phyloP scores from a whole-genome alignment of 352 stramenopile species.

The Paralagenidium karlingii region DNA sequence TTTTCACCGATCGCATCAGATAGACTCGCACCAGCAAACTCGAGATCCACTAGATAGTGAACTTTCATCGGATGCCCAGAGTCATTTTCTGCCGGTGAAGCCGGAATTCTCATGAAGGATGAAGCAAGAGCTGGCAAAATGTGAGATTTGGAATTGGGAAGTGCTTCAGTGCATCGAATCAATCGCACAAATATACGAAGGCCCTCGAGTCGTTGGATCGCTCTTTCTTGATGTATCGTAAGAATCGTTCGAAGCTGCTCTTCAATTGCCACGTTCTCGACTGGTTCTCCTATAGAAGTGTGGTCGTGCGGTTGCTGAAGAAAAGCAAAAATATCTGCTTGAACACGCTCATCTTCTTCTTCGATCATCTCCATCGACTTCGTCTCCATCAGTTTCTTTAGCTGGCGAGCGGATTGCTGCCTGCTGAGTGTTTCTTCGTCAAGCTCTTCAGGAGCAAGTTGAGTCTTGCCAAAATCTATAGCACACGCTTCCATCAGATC shows the following conservation, averaged over 20 bases:
- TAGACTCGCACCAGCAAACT: conserved; percentile 40
- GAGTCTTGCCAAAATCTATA: conserved; percentile 22
- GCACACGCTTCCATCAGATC: neutral
- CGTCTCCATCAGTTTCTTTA: conserved; percentile 54
- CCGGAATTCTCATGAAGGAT: conserved; percentile 41
- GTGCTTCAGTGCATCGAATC: conserved; percentile 31
- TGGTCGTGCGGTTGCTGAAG: conserved; percentile 27
- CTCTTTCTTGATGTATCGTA: conserved; percentile 28
- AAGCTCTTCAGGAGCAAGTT: conserved; percentile 1
- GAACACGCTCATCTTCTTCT: conserved; percentile 75
- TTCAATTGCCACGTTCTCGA: conserved; percentile 8
- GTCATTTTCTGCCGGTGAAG: no score
- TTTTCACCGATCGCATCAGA: conserved; percentile 29
- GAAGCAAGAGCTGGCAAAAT: conserved; percentile 63
- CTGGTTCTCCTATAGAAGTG: neutral
- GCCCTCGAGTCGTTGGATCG: conserved; percentile 32
- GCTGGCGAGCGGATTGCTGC: conserved; percentile 33
- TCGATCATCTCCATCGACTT: conserved; percentile 68
- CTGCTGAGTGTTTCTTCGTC: conserved; percentile 7
- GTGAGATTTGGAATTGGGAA: conserved; percentile 46
- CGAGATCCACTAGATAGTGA: conserved; percentile 59
- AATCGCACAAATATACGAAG: conserved; percentile 52
- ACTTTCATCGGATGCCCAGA: conserved; percentile 50
- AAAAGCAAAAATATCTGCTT: conserved; percentile 72
- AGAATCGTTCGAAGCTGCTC: conserved; percentile 29